A percentile compares a stretch with the other conserved stretches of the same genome.
These are phyloP conservation scores for Morella rubra DNA, from an alignment of 306 rosid species.

Conservation along the genomic window DNA sequence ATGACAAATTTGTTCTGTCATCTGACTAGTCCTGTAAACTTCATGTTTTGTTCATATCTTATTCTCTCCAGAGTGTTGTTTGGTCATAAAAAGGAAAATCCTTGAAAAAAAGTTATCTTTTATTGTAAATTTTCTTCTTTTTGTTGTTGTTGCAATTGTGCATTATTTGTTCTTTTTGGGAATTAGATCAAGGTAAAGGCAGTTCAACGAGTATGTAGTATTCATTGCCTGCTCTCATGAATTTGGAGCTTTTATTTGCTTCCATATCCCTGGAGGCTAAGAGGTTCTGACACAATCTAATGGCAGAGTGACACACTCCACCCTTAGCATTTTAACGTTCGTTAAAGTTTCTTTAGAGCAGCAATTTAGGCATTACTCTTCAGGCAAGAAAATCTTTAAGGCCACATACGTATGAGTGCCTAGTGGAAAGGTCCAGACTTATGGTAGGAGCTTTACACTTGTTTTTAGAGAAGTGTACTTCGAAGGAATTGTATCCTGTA, in stretches of 20 bases:
- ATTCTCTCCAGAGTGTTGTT: background rate
- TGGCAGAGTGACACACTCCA: background rate
- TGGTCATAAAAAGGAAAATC: background rate
- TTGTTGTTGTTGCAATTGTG: too few relatives aligned
- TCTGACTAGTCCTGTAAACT: background rate
- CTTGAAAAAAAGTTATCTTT: too few relatives aligned
- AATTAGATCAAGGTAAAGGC: background rate
- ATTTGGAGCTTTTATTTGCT: background rate
- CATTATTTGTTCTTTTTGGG: background rate
- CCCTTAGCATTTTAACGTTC: background rate
- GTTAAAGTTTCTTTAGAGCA: background rate
- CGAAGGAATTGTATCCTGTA: background rate
- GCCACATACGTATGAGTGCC: background rate
- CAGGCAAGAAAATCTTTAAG: background rate
- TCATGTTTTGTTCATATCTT: background rate
- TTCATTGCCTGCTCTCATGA: background rate
- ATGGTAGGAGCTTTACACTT: background rate
- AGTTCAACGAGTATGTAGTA: background rate
- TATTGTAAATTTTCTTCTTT: too few relatives aligned
- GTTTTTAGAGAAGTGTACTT: background rate
- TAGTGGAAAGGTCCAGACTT: background rate
- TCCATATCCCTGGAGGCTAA: background rate
- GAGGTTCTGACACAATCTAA: background rate
- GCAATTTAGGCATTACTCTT: background rate
- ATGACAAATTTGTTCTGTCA: background rate